Percentiles rank a stretch among this genome's conserved stretches.
Evolutionary conservation across 2,329 filamentous ascomycete genomes (phyloP).

Genomic region (Xylariaceae sp.): DNA sequence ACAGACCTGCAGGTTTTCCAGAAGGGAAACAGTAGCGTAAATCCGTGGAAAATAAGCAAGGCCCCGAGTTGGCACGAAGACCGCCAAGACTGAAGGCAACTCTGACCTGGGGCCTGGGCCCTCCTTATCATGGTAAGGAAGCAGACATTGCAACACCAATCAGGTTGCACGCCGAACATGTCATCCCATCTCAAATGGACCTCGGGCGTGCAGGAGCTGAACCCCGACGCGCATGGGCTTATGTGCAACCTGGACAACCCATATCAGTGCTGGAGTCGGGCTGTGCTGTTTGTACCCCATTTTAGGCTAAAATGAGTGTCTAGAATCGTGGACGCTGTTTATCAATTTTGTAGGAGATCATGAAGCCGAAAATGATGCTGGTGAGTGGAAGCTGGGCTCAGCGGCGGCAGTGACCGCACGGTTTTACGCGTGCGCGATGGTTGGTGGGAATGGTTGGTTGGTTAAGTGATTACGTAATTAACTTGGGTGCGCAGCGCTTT

Average conservation of each 20-base stretch:
- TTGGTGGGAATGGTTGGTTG: too few relatives aligned
- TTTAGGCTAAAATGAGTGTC: too few relatives aligned
- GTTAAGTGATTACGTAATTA: too few relatives aligned
- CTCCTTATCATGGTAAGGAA: conserved; percentile 6
- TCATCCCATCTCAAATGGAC: conserved; percentile 22
- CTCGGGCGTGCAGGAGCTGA: conserved; percentile 30
- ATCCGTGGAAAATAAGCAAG: neutral
- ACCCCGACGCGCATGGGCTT: conserved; percentile 20
- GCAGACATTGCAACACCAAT: conserved; percentile 18
- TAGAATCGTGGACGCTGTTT: too few relatives aligned
- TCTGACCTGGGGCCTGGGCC: neutral
- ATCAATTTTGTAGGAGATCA: too few relatives aligned
- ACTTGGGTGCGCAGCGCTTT: too few relatives aligned
- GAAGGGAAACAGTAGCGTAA: neutral
- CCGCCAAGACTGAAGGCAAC: conserved; percentile 5
- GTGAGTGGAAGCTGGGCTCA: too few relatives aligned
- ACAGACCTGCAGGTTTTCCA: neutral
- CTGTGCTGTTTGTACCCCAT: too few relatives aligned
- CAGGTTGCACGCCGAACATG: conserved; percentile 7
- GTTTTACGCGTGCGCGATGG: too few relatives aligned
- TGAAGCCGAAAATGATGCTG: too few relatives aligned
- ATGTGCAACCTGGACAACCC: neutral
- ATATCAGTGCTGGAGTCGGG: neutral
- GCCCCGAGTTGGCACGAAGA: neutral
- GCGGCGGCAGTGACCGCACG: too few relatives aligned